Evolutionary conservation across 73 alveolate genomes (phyloP), one percentile per base, ranked within the genome.

Genomic region (Durusdinium trenchii): DNA sequence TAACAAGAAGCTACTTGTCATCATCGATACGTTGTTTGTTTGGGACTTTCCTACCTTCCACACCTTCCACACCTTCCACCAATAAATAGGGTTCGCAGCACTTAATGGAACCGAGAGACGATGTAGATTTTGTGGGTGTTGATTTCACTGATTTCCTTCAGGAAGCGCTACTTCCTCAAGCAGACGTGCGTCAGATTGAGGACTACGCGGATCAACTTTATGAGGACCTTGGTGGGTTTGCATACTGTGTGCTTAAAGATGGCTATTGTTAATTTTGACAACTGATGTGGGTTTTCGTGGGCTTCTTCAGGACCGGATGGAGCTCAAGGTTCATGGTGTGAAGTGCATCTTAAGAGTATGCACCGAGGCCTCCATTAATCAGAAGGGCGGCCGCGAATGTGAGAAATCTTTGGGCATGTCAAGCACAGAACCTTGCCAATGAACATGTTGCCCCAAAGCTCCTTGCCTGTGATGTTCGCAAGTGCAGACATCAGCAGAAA

Each of bases 341-440:
- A 94, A 94, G 64, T 81, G 89, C 99, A 73, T 94, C 83, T 64
- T 94, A 48, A 73, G 99, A 57, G 99, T 94, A n/a, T 94, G 99
- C 99, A 94, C 99, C 20, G 99, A 94, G 99, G 99, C 83, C 73
- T 32, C 18, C n/a, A 60, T 60, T 60, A 23, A 60, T 60, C 1
- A 60, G n/a, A 60, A 23, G 7, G 30, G 73, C 73, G 30, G 73
- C 73, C 4, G n/a, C 4, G 73, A n/a, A 32, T 60, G 73, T 60
- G 18, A 1, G 1, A 60, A 60, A 32, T 23, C 73, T 60, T 60
- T 23, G 69, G 69, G 32, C 69, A 57, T 57, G 32, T 57, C 23
- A 23, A 23, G 73, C 73, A 23, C 18, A 60, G 73, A n/a, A n/a
- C n/a, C n/a, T n/a, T n/a, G n/a, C n/a, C n/a, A n/a, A n/a, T n/a